These are phyloP conservation scores for Didymella pinodella DNA, from an alignment of 2,329 filamentous ascomycete species.

Conservation along the genomic window DNA sequence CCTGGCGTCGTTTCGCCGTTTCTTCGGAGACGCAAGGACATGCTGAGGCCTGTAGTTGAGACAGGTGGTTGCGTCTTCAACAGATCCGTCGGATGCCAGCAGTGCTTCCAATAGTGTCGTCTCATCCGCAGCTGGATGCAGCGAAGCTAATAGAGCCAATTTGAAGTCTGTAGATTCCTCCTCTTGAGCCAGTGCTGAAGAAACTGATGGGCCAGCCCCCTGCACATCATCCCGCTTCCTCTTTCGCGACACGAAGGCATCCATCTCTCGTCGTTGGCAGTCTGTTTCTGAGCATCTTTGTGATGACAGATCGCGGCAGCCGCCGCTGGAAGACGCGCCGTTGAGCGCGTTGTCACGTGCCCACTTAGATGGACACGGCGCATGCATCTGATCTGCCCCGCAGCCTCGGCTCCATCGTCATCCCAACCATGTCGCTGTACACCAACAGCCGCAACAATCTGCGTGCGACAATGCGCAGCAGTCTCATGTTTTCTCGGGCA, in stretches of 20 bases:
- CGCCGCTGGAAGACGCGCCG: constrained; percentile 15
- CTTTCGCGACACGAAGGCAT: constrained; percentile 52
- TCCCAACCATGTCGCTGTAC: constrained; percentile 30
- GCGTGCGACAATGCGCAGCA: constrained; percentile 30
- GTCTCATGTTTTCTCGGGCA: constrained; percentile 17
- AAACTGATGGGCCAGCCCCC: not conserved
- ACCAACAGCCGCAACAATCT: constrained; percentile 22
- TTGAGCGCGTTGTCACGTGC: constrained; percentile 30
- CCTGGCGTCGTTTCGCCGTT: constrained; percentile 33
- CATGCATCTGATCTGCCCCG: constrained; percentile 28
- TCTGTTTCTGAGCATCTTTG: not conserved
- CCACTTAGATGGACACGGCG: constrained; percentile 1
- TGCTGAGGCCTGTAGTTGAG: constrained; percentile 53
- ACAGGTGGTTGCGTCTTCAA: constrained; percentile 68
- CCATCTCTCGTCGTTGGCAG: constrained; percentile 35
- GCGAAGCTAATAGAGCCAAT: constrained; percentile 80
- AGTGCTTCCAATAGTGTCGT: constrained; percentile 79
- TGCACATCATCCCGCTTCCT: constrained; percentile 36
- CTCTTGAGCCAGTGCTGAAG: constrained; percentile 45
- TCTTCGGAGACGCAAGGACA: constrained; percentile 44
- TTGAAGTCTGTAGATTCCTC: constrained; percentile 91
- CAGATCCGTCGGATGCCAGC: constrained; percentile 78
- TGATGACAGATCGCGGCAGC: not conserved
- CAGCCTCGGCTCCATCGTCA: constrained; percentile 38
- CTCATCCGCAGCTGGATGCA: constrained; percentile 71